A percentile compares a stretch with the other conserved stretches of the same genome.
Conservation (phyloP, 768 basidiomycete genomes). For the Tulasnella sp. region DNA sequence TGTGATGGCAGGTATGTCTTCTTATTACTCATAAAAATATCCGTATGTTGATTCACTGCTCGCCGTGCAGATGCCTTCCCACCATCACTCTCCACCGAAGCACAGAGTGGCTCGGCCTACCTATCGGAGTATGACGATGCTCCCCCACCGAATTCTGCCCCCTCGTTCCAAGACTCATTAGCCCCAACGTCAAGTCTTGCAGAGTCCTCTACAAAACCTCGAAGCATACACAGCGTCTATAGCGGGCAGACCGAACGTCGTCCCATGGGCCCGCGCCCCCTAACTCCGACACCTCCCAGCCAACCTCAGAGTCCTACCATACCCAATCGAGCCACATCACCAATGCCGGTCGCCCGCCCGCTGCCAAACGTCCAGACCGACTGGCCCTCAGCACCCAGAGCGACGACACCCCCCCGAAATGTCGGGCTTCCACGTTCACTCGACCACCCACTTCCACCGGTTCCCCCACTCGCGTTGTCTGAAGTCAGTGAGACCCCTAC, state of each 20-base stretch:
- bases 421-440: constrained; percentile 19
- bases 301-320: not conserved
- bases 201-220: not conserved
- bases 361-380: not conserved
- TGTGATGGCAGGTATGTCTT: constrained; percentile 2
- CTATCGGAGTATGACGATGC: not conserved
- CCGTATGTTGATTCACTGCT: too few relatives aligned
- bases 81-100: not conserved
- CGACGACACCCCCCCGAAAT: not conserved
- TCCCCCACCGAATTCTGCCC: constrained; percentile 7
- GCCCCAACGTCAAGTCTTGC: constrained; percentile 10
- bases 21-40: too few relatives aligned
- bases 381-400: not conserved
- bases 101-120: constrained; percentile 4
- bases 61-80: too few relatives aligned
- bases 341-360: not conserved
- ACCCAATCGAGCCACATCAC: not conserved
- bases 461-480: constrained; percentile 42
- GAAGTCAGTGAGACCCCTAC: constrained; percentile 3
- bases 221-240: not conserved
- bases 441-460: constrained; percentile 25
- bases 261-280: constrained; percentile 63
- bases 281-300: constrained; percentile 39
- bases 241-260: constrained; percentile 40
- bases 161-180: constrained; percentile 1